Evolutionary conservation across 805 yeast species (phyloP), one percentile per base, ranked within the genome.

Genomic region (Yarrowia sp.): DNA sequence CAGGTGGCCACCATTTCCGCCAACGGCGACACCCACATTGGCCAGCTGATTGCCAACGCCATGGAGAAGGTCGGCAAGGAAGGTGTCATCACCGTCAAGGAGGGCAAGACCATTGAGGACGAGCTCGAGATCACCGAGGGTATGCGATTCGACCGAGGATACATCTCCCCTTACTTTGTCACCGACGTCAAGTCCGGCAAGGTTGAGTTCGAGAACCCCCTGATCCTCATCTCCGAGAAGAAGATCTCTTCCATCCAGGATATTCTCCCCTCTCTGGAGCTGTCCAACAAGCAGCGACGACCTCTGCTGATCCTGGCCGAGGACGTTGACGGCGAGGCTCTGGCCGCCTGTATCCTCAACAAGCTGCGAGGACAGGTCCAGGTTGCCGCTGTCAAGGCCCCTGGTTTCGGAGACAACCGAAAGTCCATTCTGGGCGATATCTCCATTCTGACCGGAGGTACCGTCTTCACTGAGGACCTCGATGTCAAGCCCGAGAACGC

Each of bases 1-100:
- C 98, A 94, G 84, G 98, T 94, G 64, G 99, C 99, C 71, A 91
- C 98, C 69, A 94, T 94, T 76, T 91, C 97, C 69, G 98, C 98
- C 72, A 94, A 94, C 80, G 98, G 98, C 72, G 99, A 94, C 79
- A 77, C 84, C 40, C 97, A 93, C 83, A 90, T 94, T 73, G 99
- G 99, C 79, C 83, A 85, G 78, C 83, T 95, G 74, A 85, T 94
- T 78, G 97, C 98, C 67, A 86, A 89, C 68, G 98, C 99, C 73
- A 94, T 94, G 96, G 98, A 92, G 82, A 93, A 93, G 81, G 99
- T 94, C 71, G 99, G 99, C 75, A 92, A 94, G 82, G 98, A 94
- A 80, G 99, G 99, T 84, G 98, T 94, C 72, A 93, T 94, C 80
- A 94, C 98, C 74, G 95, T 94, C 76, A 94, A 89, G 84, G 97